Evolutionary conservation across 2,329 filamentous ascomycete species (phyloP), one percentile per base, ranked within the genome.

Genomic region (Nemania abortiva): DNA sequence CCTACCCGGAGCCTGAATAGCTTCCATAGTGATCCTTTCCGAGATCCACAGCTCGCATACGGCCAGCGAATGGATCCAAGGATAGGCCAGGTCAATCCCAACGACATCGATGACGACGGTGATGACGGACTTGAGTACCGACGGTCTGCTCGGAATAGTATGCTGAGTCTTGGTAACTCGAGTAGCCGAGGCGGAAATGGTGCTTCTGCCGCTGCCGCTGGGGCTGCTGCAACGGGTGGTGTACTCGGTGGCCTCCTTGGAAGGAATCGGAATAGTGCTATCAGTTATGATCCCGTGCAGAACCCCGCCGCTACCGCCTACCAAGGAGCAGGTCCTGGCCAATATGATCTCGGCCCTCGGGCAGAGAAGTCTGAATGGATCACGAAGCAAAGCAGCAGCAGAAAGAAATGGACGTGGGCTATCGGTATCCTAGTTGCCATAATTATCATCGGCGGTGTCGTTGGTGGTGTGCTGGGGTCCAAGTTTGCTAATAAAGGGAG

Each of bases 91-190:
- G 87, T 96, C 68, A 90, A 97, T 77, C 94, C 94, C 2, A 89
- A 92, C 75, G 90, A 91, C 15, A 95, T 97, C 72, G 88, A 88
- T 24, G 95, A 97, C 78, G 95, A 98, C 77, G 94, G 93, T 31
- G 95, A 97, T 76, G 95, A 97, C 78, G 94, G 92, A 1, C 86
- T 96, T 60, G 85, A 87, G 4, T 90, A 87, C 74, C 82, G 79
- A 59, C 81, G 79, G 77, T 75, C 81, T 79, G 74, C 84, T 78
- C 85, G 87, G 68, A 86, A 84, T 72, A 90, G 91, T 42, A 87
- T 91, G 78, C 80, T 91, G 42, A 89, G 87, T 67, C 81, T 89
- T 2, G 84, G 85, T 9, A 82, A 84, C 47, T 83, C 85, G 24
- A 85, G 81, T 71, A 76, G 78, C 56, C 79, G 79, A 42, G 78